phyloP scores from a whole-genome alignment of 1,139 yeast species.

The Protomyces pachydermus region DNA sequence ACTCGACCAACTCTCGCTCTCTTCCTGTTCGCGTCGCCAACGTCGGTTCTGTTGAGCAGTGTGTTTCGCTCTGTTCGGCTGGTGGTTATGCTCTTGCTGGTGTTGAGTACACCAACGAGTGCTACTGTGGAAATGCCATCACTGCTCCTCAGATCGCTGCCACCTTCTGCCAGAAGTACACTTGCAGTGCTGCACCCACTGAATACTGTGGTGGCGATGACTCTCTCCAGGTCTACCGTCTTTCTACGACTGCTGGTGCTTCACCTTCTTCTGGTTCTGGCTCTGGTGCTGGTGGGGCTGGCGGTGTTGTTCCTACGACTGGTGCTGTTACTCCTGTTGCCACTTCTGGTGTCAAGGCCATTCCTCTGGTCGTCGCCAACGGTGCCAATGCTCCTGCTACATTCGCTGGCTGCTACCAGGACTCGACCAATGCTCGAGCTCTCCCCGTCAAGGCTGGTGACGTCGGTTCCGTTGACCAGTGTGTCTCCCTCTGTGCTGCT shows the following conservation, averaged over 20 bases:
- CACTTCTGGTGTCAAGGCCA: not conserved
- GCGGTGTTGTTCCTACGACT: not conserved
- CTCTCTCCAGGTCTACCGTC: conserved; percentile 13
- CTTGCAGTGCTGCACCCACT: conserved; percentile 17
- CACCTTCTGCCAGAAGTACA: not conserved
- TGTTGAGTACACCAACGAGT: conserved; percentile 25
- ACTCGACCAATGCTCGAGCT: not conserved
- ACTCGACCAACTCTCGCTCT: conserved; percentile 7
- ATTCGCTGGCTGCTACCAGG: not conserved
- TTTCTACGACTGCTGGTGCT: not conserved
- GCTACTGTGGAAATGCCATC: conserved; percentile 26
- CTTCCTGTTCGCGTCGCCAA: conserved; percentile 3
- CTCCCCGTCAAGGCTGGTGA: not conserved
- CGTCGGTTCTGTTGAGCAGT: conserved; percentile 12
- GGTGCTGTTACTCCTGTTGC: not conserved
- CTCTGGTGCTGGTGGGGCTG: no score
- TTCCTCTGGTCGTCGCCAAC: not conserved
- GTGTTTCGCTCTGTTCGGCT: conserved; percentile 13
- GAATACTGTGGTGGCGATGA: conserved; percentile 21
- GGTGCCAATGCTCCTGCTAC: not conserved
- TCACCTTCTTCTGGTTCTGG: conserved; percentile 19
- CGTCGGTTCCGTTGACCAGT: not conserved
- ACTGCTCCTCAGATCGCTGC: conserved; percentile 20
- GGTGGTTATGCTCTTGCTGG: conserved; percentile 24
- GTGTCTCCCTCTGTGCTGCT: not conserved